These are phyloP conservation scores for Penicillium waksmanii DNA, from an alignment of 495 filamentous ascomycete genomes.

Conservation along the genomic window DNA sequence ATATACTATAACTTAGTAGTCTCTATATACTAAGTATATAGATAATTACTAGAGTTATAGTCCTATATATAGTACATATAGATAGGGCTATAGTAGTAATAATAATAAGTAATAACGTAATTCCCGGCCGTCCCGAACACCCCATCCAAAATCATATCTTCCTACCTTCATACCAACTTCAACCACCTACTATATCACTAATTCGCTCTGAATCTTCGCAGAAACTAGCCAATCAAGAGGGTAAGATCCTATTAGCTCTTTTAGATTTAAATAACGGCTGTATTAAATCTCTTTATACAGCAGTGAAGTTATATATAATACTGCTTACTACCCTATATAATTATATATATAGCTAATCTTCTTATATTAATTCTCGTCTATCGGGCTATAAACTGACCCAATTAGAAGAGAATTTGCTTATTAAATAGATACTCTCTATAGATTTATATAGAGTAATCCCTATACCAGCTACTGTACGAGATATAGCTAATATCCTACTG, in stretches of 20 bases:
- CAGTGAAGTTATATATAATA: constrained; percentile 1
- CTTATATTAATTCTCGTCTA: not conserved
- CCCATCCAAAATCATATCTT: not conserved
- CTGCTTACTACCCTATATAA: not conserved
- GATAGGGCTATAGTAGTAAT: too few relatives aligned
- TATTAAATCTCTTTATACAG: not conserved
- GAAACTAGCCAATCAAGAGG: constrained; percentile 1
- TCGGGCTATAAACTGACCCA: not conserved
- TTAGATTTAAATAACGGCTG: not conserved
- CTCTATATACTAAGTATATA: too few relatives aligned
- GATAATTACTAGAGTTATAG: too few relatives aligned
- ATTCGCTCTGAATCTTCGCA: not conserved
- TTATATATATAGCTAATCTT: not conserved
- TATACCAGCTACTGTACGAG: not conserved
- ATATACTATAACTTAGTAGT: too few relatives aligned
- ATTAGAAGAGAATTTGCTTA: not conserved
- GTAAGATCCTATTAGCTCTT: constrained; percentile 1
- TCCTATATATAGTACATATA: too few relatives aligned
- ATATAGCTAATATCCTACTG: not conserved
- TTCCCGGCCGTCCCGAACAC: not conserved
- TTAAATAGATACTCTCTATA: not conserved
- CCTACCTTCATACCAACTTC: not conserved
- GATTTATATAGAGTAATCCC: not conserved
- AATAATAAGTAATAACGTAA: not conserved
- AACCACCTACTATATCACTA: constrained; percentile 1